These are phyloP conservation scores for Quercus wislizeni DNA, from an alignment of 306 rosid species.

Conservation along the genomic window DNA sequence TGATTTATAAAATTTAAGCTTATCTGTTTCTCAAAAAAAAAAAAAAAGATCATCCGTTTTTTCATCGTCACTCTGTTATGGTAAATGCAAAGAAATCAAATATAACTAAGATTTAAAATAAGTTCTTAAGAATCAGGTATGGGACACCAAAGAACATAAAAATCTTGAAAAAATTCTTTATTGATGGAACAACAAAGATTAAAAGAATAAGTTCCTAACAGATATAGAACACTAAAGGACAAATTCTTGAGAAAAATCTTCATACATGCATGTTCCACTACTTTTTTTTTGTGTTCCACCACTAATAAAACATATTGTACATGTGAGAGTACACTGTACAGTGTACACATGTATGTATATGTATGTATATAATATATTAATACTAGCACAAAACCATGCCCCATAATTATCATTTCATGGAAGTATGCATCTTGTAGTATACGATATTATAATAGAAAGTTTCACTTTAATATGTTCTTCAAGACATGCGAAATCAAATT, in stretches of 20 bases:
- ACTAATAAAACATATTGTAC: neutral
- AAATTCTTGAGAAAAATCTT: too few relatives aligned
- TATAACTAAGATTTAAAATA: neutral
- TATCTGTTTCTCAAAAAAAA: too few relatives aligned
- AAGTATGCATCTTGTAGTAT: constrained; percentile 1
- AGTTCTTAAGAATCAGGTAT: neutral
- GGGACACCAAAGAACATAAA: neutral
- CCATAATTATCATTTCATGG: neutral
- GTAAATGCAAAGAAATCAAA: constrained; percentile 2
- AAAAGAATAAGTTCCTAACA: too few relatives aligned
- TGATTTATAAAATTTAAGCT: too few relatives aligned
- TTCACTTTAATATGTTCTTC: neutral
- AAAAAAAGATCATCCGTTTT: constrained; percentile 5
- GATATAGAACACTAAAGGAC: too few relatives aligned
- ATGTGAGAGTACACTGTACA: too few relatives aligned
- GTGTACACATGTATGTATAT: too few relatives aligned
- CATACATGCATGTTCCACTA: neutral
- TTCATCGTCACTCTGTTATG: constrained; percentile 64
- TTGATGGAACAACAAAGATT: too few relatives aligned
- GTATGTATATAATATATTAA: neutral
- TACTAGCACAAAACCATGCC: neutral
- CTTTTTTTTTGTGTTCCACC: neutral
- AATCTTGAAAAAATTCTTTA: neutral
- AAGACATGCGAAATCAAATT: neutral
- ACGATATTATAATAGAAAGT: neutral